Percentiles rank a stretch among this genome's conserved stretches.
These are phyloP conservation scores for Raddia distichophylla DNA, from an alignment of 176 grass and related monocot genomes.

Conservation along the genomic window DNA sequence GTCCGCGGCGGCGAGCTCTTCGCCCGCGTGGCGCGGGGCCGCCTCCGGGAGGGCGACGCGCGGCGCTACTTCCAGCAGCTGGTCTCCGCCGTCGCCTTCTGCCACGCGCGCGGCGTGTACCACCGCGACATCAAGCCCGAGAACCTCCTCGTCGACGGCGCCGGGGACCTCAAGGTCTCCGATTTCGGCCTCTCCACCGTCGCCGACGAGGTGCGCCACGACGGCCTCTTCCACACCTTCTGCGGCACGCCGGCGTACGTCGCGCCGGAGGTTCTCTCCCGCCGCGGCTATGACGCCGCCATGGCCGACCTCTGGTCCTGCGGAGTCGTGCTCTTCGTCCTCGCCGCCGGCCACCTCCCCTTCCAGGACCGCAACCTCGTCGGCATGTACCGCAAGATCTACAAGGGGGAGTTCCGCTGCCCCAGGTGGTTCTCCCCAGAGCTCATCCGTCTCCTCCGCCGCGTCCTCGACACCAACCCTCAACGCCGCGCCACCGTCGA, in stretches of 20 bases:
- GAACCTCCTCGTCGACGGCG: constrained; percentile 88
- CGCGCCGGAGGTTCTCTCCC: constrained; percentile 86
- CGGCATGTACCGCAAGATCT: constrained; percentile 97
- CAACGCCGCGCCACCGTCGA: constrained; percentile 59
- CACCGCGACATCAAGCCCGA: constrained; percentile 98
- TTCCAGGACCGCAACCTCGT: constrained; percentile 87
- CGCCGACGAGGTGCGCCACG: constrained; percentile 77
- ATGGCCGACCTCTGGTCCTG: constrained; percentile 93
- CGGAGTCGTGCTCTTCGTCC: constrained; percentile 93
- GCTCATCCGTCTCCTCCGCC: constrained; percentile 58
- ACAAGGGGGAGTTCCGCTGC: constrained; percentile 85
- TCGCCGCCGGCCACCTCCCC: constrained; percentile 81
- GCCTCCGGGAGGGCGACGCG: constrained; percentile 63
- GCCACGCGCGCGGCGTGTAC: constrained; percentile 94
- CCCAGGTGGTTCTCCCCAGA: constrained; percentile 86
- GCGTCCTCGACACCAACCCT: constrained; percentile 76
- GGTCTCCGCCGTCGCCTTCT: constrained; percentile 87
- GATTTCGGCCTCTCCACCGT: constrained; percentile 91
- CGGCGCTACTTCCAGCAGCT: constrained; percentile 95
- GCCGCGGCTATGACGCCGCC: constrained; percentile 73
- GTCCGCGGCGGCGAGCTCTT: constrained; percentile 97
- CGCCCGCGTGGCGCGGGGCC: constrained; percentile 68
- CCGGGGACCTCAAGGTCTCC: constrained; percentile 89
- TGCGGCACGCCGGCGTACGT: constrained; percentile 97
- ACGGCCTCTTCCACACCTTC: constrained; percentile 96